Base-by-base conservation (phyloP, 768 basidiomycete genomes). In the Dacryopinax primogenitus region DNA sequence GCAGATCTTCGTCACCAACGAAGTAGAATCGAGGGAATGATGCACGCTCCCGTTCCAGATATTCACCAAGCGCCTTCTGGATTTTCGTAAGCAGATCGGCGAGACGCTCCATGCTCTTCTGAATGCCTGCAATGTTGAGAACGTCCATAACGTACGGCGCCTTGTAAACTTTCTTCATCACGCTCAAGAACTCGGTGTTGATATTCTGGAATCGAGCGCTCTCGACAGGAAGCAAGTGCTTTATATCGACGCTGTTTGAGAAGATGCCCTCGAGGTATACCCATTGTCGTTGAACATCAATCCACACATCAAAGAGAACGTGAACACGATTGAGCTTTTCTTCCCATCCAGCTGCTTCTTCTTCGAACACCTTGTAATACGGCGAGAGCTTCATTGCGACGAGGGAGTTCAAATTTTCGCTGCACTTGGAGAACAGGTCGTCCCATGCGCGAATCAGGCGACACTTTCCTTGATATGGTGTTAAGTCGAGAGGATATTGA, bases 111-210 rank as follows among this genome's bases (percentile, higher is more conserved):
- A 99, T 78, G 68, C 89, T 93, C 78, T 99, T 98, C 78, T 99
- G 96, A 66, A 99, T 89, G 33, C 89, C 90, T 66, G 85, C 87
- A 69, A 98, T 95, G 73, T 94, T 94, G 82, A 98, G 85, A 65
- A 99, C 93, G 71, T 99, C 96, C 62, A 97, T 78, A 45, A 98
- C 87, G 75, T 97, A 95, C 0, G 96, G 94, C 15, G 95, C 97
- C 77, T 98, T 98, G 84, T 95, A 94, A 66, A 99, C 96, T 76
- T 95, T 95, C 81, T 97, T 98, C 96, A 99, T 98, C 69, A 97
- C 93, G 0, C 90, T 86, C 62, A 98, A 80, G 78, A 99, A 99
- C 73, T 99, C 96, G 47, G 91, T 84, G 74, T 99, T 97, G 81
- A 99, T 99, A 76, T 94, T 97, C 73, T 90, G 88, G 78, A 99